These are phyloP conservation scores for Peronospora farinosa DNA, from an alignment of 352 stramenopile species.

Conservation along the genomic window DNA sequence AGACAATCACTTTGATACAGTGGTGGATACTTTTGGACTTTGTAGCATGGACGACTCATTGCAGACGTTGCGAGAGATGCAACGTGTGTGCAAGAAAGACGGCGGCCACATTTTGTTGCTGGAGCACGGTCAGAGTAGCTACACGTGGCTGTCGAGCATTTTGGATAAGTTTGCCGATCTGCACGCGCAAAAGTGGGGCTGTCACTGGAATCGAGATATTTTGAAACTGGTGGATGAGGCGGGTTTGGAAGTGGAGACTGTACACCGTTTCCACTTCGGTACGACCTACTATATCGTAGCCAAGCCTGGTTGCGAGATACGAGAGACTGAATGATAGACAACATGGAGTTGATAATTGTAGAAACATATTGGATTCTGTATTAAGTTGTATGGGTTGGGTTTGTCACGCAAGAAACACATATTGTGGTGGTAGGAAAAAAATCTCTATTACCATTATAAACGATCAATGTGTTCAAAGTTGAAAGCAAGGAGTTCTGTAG, in stretches of 20 bases:
- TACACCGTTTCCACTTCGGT: conserved; percentile 92
- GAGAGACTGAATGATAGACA: no score
- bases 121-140: conserved; percentile 91
- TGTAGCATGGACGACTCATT: conserved; percentile 93
- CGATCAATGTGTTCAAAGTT: no score
- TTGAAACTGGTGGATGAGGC: conserved; percentile 77
- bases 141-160: conserved; percentile 84
- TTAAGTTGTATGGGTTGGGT: no score
- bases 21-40: conserved; percentile 95
- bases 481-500: no score
- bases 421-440: no score
- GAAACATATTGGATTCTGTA: no score
- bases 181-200: conserved; percentile 93
- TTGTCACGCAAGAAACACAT: no score
- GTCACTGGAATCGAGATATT: conserved; percentile 95
- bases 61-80: conserved; percentile 88
- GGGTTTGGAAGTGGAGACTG: conserved; percentile 79
- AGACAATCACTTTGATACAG: conserved; percentile 87
- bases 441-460: no score
- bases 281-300: conserved; percentile 90
- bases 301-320: conserved; percentile 19
- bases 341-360: no score
- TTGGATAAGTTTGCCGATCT: conserved; percentile 90
- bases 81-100: conserved; percentile 85
- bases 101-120: conserved; percentile 88